Conservation (phyloP, 306 rosid species). For the Glycyrrhiza uralensis region DNA sequence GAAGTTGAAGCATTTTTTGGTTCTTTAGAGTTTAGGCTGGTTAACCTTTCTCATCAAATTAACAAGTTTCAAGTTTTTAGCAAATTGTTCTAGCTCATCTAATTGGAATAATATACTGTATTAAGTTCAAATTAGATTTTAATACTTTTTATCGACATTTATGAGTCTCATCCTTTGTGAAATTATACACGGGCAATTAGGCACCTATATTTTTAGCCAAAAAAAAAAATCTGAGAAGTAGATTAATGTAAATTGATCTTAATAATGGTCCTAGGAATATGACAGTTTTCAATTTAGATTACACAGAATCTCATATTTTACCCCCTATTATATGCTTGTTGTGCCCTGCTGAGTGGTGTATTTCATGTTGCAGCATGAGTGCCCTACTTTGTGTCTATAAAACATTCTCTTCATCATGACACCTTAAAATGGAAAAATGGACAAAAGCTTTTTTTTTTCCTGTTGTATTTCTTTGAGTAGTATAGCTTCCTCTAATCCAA, state of each 20-base stretch:
- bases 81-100: neutral
- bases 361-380: neutral
- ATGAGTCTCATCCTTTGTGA: neutral
- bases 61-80: neutral
- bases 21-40: neutral
- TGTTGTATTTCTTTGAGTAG: neutral
- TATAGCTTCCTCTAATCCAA: neutral
- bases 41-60: neutral
- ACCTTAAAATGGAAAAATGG: neutral
- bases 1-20: neutral
- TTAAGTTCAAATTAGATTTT: neutral
- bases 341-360: constrained; percentile 13
- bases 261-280: neutral
- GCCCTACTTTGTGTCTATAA: neutral
- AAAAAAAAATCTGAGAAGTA: neutral
- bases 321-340: neutral
- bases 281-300: neutral
- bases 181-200: neutral
- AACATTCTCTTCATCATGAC: neutral
- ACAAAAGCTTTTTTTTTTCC: neutral
- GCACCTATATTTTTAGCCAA: neutral
- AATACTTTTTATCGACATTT: neutral
- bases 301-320: neutral
- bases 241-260: neutral
- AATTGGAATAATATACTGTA: neutral